These are phyloP conservation scores for Citrus cavaleriei DNA, from an alignment of 345 rosid genomes.

Conservation along the genomic window DNA sequence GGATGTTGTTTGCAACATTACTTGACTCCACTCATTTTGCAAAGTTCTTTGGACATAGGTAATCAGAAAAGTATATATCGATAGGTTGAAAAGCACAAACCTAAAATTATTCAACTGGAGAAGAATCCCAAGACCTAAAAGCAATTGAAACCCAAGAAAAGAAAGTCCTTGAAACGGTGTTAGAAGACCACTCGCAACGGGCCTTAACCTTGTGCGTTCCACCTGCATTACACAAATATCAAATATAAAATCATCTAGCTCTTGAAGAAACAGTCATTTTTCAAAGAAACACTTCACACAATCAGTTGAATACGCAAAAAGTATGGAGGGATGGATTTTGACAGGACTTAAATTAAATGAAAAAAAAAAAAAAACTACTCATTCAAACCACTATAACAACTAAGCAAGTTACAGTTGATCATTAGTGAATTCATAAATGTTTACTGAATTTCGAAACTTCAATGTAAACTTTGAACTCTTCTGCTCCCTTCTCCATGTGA, in stretches of 20 bases:
- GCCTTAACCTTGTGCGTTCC: slow-evolving; percentile 81
- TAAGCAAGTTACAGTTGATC: too few relatives aligned
- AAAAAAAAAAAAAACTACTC: too few relatives aligned
- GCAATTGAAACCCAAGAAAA: slow-evolving; percentile 81
- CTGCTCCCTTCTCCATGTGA: too few relatives aligned
- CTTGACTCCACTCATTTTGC: background rate
- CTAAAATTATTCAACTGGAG: slow-evolving; percentile 85
- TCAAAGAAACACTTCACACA: too few relatives aligned
- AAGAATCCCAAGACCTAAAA: slow-evolving; percentile 92
- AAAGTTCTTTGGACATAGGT: background rate
- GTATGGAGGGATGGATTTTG: too few relatives aligned
- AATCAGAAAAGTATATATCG: background rate
- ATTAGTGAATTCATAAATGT: too few relatives aligned
- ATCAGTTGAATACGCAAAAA: too few relatives aligned
- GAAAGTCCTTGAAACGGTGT: slow-evolving; percentile 78
- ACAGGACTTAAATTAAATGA: too few relatives aligned
- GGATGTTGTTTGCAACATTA: background rate
- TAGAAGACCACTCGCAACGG: slow-evolving; percentile 88
- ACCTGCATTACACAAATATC: slow-evolving; percentile 45
- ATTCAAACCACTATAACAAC: too few relatives aligned
- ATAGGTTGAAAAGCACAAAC: slow-evolving; percentile 28
- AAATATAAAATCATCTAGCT: background rate
- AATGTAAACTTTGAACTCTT: too few relatives aligned
- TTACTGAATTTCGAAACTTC: too few relatives aligned
- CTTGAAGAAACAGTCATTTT: too few relatives aligned